Evolutionary conservation across 331 rosid species (phyloP), one percentile per base, ranked within the genome.

Genomic region (Ulmus americana): DNA sequence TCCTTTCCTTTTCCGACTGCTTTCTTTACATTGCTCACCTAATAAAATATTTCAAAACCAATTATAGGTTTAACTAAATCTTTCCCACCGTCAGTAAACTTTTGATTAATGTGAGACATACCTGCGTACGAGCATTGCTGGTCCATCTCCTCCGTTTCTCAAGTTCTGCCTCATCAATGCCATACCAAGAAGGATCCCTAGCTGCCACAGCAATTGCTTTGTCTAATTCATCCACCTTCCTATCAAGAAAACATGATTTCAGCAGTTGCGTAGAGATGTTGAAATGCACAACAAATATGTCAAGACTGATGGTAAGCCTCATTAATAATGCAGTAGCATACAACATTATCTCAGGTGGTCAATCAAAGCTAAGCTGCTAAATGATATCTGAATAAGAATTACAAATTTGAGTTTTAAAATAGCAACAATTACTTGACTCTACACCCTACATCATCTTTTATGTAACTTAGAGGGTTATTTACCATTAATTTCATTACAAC

Each of bases 141-240:
- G 96, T 94, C 99, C 97, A 94, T 76, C 90, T 82, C 82, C 86
- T 87, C 74, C 99, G 83, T 51, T 73, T 94, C 78, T 85, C 96
- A 79, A 94, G 74, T 82, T 94, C 99, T 14, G 49, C 81, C 61
- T 79, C 85, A 69, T 94, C 99, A 81, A 94, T 85, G 61, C 97
- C 92, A 84, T 85, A 94, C 83, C 76, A 80, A 59, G 90, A 58
- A 47, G 97, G 96, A 80, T 94, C 95, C 76, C 90, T 82, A 67
- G 99, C 86, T 57, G 96, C 97, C 51, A 94, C 99, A 68, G 88
- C 39, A 72, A 94, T 84, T 72, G 99, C 86, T 80, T 85, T 94
- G 80, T 81, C 91, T 88, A 94, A 80, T 72, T 90, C 97, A 69
- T 94, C 99, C 76, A 94, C 90, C 99, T 94, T 87, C 83, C 95